Base-by-base conservation (phyloP, 1,284 basidiomycete species). In the Cerioporus squamosus region DNA sequence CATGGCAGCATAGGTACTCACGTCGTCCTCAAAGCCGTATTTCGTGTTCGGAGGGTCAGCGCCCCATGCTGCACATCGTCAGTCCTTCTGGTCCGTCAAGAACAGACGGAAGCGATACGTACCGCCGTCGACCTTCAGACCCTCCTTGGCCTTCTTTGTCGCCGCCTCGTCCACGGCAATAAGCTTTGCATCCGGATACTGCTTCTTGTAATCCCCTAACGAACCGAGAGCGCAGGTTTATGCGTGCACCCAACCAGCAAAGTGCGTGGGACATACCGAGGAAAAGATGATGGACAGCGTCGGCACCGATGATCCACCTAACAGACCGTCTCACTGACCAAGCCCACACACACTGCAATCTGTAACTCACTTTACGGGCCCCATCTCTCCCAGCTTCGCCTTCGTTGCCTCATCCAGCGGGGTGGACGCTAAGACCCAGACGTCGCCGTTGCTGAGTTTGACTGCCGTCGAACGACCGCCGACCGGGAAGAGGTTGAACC, bases 391-490 rank as follows among this genome's bases (percentile, higher is more conserved):
- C 26, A 97, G 72, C 59, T 86, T 91, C 2, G 77, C 68, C 70
- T 88, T 90, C 1, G 93, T 96, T 38, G 87, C 87, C 5, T 81
- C 75, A 47, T 88, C 86, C 53, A 94, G 76, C 0, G 93, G 91
- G 3, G 93, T 93, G 2, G 93, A 95, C 1, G 93, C 94, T 31
- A 97, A 80, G 1, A 97, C 79, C 86, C 94, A 96, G 23, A 97
- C 85, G 4, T 84, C 87, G 18, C 88, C 87, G 54, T 83, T 80
- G 47, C 75, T 76, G 55, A 97, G 77, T 74, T 83, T 87, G 70
- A 97, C 80, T 1, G 94, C 95, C 0, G 93, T 97, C 1, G 91
- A 90, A 44, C 94, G 79, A 22, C 93, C 92, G 1, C 94, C 94
- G 24, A 94, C 76, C 3, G 90, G 91, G 33, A 93, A 64, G 10